Evolutionary conservation across 169 alveolate genomes (phyloP).

Genomic region (Plasmodium reichenowi): DNA sequence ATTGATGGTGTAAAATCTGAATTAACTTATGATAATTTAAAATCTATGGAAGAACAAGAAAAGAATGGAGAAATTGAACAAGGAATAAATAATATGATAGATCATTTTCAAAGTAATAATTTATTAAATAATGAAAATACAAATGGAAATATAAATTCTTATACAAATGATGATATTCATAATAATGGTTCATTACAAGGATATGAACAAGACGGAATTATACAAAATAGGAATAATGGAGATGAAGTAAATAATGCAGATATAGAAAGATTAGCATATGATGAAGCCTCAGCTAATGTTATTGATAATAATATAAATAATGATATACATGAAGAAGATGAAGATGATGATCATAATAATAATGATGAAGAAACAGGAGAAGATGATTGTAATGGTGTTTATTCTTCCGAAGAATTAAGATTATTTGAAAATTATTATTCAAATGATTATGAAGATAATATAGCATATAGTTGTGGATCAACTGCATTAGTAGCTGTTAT

Average conservation of each 20-base stretch:
- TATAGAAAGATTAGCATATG: slow-evolving; percentile 36
- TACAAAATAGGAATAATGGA: slow-evolving; percentile 14
- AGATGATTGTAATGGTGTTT: slow-evolving; percentile 49
- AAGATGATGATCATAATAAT: slow-evolving; percentile 13
- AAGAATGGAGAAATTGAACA: slow-evolving; percentile 6
- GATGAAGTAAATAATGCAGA: slow-evolving; percentile 36
- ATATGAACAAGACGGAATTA: not conserved
- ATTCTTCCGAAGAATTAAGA: slow-evolving; percentile 50
- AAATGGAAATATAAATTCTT: slow-evolving; percentile 11
- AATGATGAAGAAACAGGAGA: slow-evolving; percentile 8
- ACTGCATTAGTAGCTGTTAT: slow-evolving; percentile 91
- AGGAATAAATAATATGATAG: not conserved
- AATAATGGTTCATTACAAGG: too few relatives aligned
- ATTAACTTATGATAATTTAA: slow-evolving; percentile 67
- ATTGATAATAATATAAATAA: slow-evolving; percentile 67
- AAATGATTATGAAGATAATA: slow-evolving; percentile 78
- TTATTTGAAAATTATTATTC: slow-evolving; percentile 71
- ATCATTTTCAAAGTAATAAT: too few relatives aligned
- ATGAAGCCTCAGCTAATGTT: slow-evolving; percentile 59
- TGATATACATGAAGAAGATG: slow-evolving; percentile 8
- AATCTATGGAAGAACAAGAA: slow-evolving; percentile 39
- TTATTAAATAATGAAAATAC: slow-evolving; percentile 4
- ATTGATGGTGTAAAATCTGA: slow-evolving; percentile 25
- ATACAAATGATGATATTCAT: not conserved
- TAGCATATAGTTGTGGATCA: slow-evolving; percentile 91